Evolutionary conservation across 2,329 filamentous ascomycete species (phyloP), one percentile per base, ranked within the genome.

Genomic region (Ophiosphaerella narmari): DNA sequence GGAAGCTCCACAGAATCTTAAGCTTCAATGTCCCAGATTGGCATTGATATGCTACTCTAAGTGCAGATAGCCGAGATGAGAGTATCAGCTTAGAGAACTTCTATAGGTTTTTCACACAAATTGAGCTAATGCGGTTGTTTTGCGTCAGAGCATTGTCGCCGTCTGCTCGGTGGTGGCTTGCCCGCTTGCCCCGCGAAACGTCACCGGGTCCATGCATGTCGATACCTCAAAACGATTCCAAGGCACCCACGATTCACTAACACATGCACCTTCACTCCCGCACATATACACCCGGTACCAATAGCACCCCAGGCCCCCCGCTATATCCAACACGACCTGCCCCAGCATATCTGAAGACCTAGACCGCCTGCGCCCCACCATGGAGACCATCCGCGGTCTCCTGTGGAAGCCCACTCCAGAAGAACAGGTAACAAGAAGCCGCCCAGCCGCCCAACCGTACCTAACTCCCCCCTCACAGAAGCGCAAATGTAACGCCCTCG

Each of bases 391-490:
- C 71, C 90, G 86, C 74, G 81, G 87, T 51, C 86, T 97, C 67
- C 93, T 97, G 77, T 91, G 86, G 75, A 93, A 91, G 76, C 93
- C 94, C 33, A 92, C 96, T 70, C 94, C 94, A 38, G 89, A 95
- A 75, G 89, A 88, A 57, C 93, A 99, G 82, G 93, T 96, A 79
- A 39, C 4, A 21, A 4, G 18, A 39, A 26, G 41, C 43, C 24
- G 31, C 29, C 46, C 7, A 13, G 11, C 14, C 24, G 42, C 33
- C 33, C 12, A 33, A 39, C 31, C 14, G 23, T 14, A 5, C 38
- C 56, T 66, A 55, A 68, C 53, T 7, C 7, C 12, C 13, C 24
- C 7, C 12, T 12, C 24, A 12, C 65, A 99, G 93, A 88, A 94
- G 77, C 87, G 92, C 57, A 97, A 97, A 86, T 97, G 93, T 77